These are phyloP conservation scores for Lathyrus tuberosus DNA, from an alignment of 306 rosid species.

Conservation along the genomic window DNA sequence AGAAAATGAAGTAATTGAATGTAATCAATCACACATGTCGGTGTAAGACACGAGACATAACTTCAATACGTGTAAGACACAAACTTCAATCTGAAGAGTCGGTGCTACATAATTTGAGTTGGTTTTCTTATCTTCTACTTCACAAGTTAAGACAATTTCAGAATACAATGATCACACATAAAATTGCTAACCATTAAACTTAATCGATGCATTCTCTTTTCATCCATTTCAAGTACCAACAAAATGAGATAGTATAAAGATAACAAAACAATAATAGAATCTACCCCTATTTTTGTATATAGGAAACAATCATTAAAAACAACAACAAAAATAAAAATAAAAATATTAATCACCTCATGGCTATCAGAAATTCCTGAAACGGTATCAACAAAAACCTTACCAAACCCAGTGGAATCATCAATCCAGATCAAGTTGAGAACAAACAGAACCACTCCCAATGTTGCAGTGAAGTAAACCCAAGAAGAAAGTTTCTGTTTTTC, in stretches of 20 bases:
- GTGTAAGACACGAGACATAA: accelerated
- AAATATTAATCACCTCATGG: slow-evolving; percentile 55
- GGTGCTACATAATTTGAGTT: not conserved
- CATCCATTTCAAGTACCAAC: not conserved
- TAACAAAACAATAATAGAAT: not conserved
- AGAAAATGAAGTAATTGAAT: not conserved
- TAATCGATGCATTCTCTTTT: not conserved
- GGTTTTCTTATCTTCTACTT: not conserved
- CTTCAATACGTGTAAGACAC: not conserved
- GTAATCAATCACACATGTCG: not conserved
- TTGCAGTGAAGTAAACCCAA: slow-evolving; percentile 63
- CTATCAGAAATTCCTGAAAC: slow-evolving; percentile 68
- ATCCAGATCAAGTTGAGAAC: slow-evolving; percentile 68
- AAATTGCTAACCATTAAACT: not conserved
- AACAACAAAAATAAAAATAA: not conserved
- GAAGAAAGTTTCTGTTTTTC: slow-evolving; percentile 69
- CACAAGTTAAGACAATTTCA: not conserved
- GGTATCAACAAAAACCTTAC: slow-evolving; percentile 64
- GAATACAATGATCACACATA: not conserved
- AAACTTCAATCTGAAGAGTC: not conserved
- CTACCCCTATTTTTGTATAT: not conserved
- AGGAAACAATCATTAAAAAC: not conserved
- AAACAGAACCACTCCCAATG: slow-evolving; percentile 67
- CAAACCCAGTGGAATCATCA: slow-evolving; percentile 70
- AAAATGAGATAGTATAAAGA: no score